These are phyloP conservation scores for Entrophospora sp. DNA, from an alignment of 192 early-diverging fungal genomes.

Conservation along the genomic window DNA sequence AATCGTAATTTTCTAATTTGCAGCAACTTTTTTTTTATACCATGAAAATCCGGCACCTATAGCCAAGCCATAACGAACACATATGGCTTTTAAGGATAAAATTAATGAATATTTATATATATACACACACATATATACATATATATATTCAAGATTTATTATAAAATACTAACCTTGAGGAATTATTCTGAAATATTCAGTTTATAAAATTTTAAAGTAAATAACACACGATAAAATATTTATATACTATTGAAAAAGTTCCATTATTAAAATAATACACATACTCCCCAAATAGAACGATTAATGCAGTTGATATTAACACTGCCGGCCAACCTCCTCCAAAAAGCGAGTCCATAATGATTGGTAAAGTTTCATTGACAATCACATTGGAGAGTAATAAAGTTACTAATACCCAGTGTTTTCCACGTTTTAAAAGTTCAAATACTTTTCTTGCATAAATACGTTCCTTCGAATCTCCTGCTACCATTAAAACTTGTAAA, in stretches of 20 bases:
- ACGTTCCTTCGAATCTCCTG: conserved; percentile 63
- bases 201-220: no score
- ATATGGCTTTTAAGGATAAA: conserved; percentile 68
- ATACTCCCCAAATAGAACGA: conserved; percentile 93
- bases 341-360: conserved; percentile 69
- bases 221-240: no score
- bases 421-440: conserved; percentile 36
- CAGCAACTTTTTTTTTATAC: no score
- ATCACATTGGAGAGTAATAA: conserved; percentile 88
- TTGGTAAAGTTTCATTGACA: conserved; percentile 90
- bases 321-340: conserved; percentile 78
- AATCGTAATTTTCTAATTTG: background rate
- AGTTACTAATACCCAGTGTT: conserved; percentile 90
- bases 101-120: no score
- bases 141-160: no score
- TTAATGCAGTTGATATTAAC: conserved; percentile 75
- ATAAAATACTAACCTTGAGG: conserved; percentile 60
- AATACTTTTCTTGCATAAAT: conserved; percentile 57
- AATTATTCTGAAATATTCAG: conserved; percentile 61
- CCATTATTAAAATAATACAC: conserved; percentile 14
- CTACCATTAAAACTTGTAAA: conserved; percentile 72
- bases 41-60: conserved; percentile 84
- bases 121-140: no score
- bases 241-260: no score
- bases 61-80: conserved; percentile 82